Percentiles rank a stretch among this genome's conserved stretches.
Conservation (phyloP, 345 rosid species). For the Cardamine resedifolia region DNA sequence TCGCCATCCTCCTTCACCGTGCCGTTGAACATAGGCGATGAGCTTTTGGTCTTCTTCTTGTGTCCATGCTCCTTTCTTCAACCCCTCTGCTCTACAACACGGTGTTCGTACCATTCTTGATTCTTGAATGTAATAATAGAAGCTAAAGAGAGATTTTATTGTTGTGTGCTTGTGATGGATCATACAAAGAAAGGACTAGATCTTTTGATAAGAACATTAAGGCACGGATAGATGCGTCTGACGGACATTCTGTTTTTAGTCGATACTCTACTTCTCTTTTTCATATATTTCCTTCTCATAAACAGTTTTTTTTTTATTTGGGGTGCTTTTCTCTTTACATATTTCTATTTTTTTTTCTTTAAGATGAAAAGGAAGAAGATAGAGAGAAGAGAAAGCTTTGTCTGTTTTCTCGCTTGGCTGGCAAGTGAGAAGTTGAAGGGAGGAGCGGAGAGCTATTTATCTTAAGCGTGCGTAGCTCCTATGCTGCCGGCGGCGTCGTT, state of each 20-base stretch:
- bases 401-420: conserved; percentile 5
- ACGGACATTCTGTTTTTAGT: conserved; percentile 12
- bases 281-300: neutral
- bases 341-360: neutral
- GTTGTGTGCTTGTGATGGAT: neutral
- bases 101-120: conserved; percentile 45
- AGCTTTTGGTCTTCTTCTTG: conserved; percentile 47
- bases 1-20: conserved; percentile 53
- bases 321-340: neutral
- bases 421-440: conserved; percentile 4
- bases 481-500: conserved; percentile 31
- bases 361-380: neutral
- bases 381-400: neutral
- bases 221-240: conserved; percentile 30
- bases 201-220: conserved; percentile 35
- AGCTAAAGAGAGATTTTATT: neutral
- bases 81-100: conserved; percentile 37
- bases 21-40: conserved; percentile 27
- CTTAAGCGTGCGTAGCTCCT: neutral
- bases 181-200: conserved; percentile 6
- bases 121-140: conserved; percentile 11
- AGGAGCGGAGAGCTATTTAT: conserved; percentile 4
- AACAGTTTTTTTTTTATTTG: neutral
- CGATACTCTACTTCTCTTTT: neutral
- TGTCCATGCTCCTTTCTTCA: conserved; percentile 54